Percentiles rank a stretch among this genome's conserved stretches.
Evolutionary conservation across 306 rosid genomes (phyloP).

Genomic region (Fragaria ananassa): DNA sequence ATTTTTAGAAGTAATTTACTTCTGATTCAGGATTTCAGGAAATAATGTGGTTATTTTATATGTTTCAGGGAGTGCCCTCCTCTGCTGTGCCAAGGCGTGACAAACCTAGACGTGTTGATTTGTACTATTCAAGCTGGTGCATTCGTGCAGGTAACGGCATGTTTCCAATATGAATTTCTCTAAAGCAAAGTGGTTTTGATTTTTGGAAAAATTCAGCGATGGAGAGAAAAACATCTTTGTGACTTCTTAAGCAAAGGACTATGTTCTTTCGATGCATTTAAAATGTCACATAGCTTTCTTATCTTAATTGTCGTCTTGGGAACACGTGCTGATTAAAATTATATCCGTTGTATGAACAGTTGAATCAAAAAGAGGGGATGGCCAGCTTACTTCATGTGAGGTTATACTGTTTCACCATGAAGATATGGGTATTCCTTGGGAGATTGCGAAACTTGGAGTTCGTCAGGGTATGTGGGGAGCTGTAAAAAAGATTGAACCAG

Average conservation of each 20-base stretch:
- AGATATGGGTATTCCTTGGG: slow-evolving; percentile 99
- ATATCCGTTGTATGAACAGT: slow-evolving; percentile 42
- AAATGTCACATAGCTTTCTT: slow-evolving; percentile 1
- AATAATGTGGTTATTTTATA: slow-evolving; percentile 20
- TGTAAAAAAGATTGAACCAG: slow-evolving; percentile 87
- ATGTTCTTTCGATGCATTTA: background rate
- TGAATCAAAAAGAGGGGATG: slow-evolving; percentile 65
- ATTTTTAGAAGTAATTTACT: background rate
- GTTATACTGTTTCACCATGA: slow-evolving; percentile 79
- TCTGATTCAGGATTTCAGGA: background rate
- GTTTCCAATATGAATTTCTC: background rate
- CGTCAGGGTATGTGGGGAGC: slow-evolving; percentile 99
- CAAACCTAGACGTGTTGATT: slow-evolving; percentile 58
- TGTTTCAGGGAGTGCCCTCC: slow-evolving; percentile 49
- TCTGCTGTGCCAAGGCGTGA: slow-evolving; percentile 47
- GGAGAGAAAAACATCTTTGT: slow-evolving; percentile 8
- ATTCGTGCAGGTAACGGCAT: slow-evolving; percentile 48
- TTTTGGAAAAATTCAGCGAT: background rate
- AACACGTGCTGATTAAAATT: slow-evolving; percentile 19
- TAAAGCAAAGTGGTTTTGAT: slow-evolving; percentile 8
- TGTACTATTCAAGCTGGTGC: slow-evolving; percentile 67
- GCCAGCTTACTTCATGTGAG: slow-evolving; percentile 74
- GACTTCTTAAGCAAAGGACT: slow-evolving; percentile 16
- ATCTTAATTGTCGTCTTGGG: slow-evolving; percentile 12
- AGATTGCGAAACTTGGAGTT: slow-evolving; percentile 89